Evolutionary conservation across 495 filamentous ascomycete genomes (phyloP), one percentile per base, ranked within the genome.

Genomic region (Aspergillus sclerotiicarbonarius): DNA sequence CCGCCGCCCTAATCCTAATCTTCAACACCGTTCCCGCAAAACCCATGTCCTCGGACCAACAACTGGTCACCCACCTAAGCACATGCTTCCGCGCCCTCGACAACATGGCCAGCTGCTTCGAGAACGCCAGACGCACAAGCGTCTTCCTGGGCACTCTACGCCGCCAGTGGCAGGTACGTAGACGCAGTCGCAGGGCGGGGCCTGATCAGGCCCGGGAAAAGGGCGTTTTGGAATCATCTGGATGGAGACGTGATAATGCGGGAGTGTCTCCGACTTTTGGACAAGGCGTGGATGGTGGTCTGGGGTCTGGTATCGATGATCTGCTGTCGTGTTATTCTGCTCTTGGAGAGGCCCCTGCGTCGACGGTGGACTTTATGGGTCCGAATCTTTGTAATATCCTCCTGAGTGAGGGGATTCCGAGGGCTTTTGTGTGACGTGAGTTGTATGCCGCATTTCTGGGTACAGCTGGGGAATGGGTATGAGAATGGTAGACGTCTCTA

Each of bases 41-140:
- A 16, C 25, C 25, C 25, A 45, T 16, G n/a, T n/a, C n/a, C 6
- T n/a, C n/a, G 56, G 69, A 44, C 61, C 54, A 13, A 51, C 35
- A 52, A 8, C n/a, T 33, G 51, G 20, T 45, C 44, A 41, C 5
- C 31, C 43, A 39, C 51, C 44, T 43, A 43, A 54, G 59, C 21
- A 58, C 58, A 13, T 65, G 62, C 30, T 62, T 65, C 43, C 56
- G 62, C 6, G 62, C 62, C 8, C 59, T 67, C 8, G 65, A 67
- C 47, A 62, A 67, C 21, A 53, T 67, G 49, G 57, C 56, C 21
- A 52, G 37, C 13, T 56, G 47, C 7, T 64, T 61, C 41, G 59
- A 64, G 19, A 67, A 56, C 25, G 65, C 65, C 0, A 60, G 52
- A 44, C 49, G 65, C 15, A 64, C 61, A 2, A 62, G 62, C 18